A percentile compares a stretch with the other conserved stretches of the same genome.
Evolutionary conservation across 306 rosid species (phyloP).

Genomic region (Gastrolobium bilobum): DNA sequence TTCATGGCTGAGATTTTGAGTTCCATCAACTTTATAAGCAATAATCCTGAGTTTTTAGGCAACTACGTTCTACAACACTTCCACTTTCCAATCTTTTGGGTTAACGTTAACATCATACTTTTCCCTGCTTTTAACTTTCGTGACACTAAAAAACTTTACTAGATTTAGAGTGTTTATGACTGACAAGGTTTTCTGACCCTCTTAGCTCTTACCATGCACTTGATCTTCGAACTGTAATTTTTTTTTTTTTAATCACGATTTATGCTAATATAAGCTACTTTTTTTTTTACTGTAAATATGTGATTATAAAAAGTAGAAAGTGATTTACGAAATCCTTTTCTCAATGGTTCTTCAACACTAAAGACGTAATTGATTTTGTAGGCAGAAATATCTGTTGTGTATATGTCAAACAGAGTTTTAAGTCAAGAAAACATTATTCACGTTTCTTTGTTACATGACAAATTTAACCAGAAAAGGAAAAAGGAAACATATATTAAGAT

Average conservation of each 20-base stretch:
- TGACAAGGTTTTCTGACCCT: slow-evolving; percentile 26
- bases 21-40: slow-evolving; percentile 56
- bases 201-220: not conserved
- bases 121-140: slow-evolving; percentile 41
- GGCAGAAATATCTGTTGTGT: slow-evolving; percentile 7
- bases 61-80: slow-evolving; percentile 42
- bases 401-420: slow-evolving; percentile 10
- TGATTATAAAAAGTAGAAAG: slow-evolving; percentile 2
- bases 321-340: not conserved
- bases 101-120: slow-evolving; percentile 40
- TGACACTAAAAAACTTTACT: slow-evolving; percentile 42
- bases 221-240: not conserved
- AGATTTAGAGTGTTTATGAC: slow-evolving; percentile 35
- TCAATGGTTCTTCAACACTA: slow-evolving; percentile 1
- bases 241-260: not conserved
- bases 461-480: slow-evolving; percentile 26
- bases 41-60: slow-evolving; percentile 61
- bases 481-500: not conserved
- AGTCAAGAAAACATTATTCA: slow-evolving; percentile 35
- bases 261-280: not conserved
- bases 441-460: slow-evolving; percentile 38
- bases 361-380: not conserved
- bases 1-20: slow-evolving; percentile 74
- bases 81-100: slow-evolving; percentile 38
- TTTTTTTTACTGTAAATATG: not conserved